phyloP scores from a whole-genome alignment of 306 rosid species.

The Geum urbanum region DNA sequence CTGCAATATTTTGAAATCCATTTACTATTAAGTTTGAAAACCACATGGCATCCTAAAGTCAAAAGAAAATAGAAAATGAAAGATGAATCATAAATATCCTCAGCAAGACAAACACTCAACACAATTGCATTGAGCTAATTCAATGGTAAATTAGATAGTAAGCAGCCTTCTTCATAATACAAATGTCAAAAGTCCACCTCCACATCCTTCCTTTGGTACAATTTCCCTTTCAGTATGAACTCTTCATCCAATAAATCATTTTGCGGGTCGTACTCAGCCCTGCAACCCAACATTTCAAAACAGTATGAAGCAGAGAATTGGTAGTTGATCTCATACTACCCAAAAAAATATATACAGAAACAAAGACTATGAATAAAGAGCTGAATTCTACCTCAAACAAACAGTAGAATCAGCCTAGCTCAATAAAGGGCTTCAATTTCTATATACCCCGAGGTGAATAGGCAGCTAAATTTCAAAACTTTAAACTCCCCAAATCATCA shows the following conservation, averaged over 20 bases:
- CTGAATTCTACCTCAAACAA: constrained; percentile 1
- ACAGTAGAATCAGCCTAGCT: constrained; percentile 14
- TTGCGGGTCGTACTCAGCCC: constrained; percentile 90
- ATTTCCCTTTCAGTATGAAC: constrained; percentile 86
- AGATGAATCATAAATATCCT: neutral
- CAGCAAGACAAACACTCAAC: neutral
- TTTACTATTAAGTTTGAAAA: constrained; percentile 12
- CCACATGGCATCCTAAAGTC: neutral
- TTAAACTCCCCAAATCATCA: constrained; percentile 15
- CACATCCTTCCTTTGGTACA: constrained; percentile 83
- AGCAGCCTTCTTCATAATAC: neutral
- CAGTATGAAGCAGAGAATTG: neutral
- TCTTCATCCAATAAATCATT: constrained; percentile 83
- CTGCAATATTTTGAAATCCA: constrained; percentile 46
- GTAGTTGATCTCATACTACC: neutral
- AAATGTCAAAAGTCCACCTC: constrained; percentile 50
- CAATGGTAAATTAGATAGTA: too few relatives aligned
- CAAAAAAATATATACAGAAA: neutral
- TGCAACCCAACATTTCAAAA: constrained; percentile 22
- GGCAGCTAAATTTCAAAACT: constrained; percentile 5
- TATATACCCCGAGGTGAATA: constrained; percentile 13
- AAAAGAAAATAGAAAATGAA: constrained; percentile 8
- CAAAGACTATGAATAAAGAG: neutral
- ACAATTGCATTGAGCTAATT: neutral
- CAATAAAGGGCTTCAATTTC: constrained; percentile 13